Percentiles rank a stretch among this genome's conserved stretches.
Conservation (phyloP, 441 rosid species). For the Francoa sonchifolia region DNA sequence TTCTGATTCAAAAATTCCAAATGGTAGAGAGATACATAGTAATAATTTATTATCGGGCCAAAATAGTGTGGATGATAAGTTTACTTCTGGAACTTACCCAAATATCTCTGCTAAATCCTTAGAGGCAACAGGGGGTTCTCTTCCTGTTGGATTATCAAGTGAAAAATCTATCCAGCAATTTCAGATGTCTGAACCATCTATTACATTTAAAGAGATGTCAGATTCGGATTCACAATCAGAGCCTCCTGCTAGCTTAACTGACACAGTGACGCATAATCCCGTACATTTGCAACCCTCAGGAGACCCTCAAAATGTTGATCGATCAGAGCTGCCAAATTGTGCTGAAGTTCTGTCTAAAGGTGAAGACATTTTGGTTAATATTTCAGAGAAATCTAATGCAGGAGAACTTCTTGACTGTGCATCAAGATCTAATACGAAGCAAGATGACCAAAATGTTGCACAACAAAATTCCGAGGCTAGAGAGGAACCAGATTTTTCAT, state of each 20-base stretch:
- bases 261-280: constrained; percentile 10
- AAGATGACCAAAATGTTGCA: constrained; percentile 19
- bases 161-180: constrained; percentile 21
- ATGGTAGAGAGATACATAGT: constrained; percentile 23
- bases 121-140: constrained; percentile 13
- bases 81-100: constrained; percentile 16
- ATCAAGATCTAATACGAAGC: constrained; percentile 7
- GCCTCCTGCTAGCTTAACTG: constrained; percentile 15
- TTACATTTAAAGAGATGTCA: constrained; percentile 21
- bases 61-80: constrained; percentile 20
- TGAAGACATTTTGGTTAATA: constrained; percentile 11
- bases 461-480: constrained; percentile 12
- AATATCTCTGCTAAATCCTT: constrained; percentile 19
- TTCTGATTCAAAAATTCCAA: constrained; percentile 25
- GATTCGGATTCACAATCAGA: constrained; percentile 22
- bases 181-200: constrained; percentile 25
- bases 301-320: constrained; percentile 16
- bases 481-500: constrained; percentile 15
- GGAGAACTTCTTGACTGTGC: constrained; percentile 12
- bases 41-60: constrained; percentile 16
- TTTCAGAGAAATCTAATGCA: constrained; percentile 12
- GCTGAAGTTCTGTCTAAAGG: constrained; percentile 17
- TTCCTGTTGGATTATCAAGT: constrained; percentile 16
- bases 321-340: constrained; percentile 16
- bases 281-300: constrained; percentile 24